Evolutionary conservation across 148 eudicot genomes (phyloP), one percentile per base, ranked within the genome.

Genomic region (Chenopodium berlandieri): DNA sequence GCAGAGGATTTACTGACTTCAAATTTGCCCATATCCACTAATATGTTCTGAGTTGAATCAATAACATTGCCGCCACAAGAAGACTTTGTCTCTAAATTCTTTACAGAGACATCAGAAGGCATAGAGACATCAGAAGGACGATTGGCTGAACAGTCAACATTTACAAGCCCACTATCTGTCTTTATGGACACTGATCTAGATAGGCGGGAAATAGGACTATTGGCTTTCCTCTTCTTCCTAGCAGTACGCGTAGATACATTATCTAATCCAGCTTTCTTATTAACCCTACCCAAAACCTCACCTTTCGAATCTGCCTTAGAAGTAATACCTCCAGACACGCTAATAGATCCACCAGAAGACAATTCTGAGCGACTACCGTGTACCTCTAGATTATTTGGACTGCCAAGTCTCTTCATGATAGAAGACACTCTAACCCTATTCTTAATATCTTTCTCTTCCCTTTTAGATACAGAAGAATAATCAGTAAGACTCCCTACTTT

Each of bases 151-250:
- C 13, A 50, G 75, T 80, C 77, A 30, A 31, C 80, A 80, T 82
- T 84, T 52, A 27, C 83, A 74, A 52, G 78, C 65, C 73, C 83
- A 79, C 23, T 37, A 72, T 65, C 83, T 76, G 83, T 84, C 82
- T 80, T 80, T 56, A 67, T 60, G 48, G 73, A 68, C 83, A 65
- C 83, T 66, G 85, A 83, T 80, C 79, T 76, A 79, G 90, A 83
- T 48, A 75, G 81, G 77, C 32, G 58, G 23, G 88, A 48, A 81
- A 62, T 46, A 76, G 73, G 64, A 71, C 46, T 78, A 27, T n/a
- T 48, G 23, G 82, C 71, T 81, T 82, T 88, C 75, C 88, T 91
- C 82, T 82, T 94, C 85, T 81, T 90, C 84, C 88, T 87, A 83
- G 58, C 19, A 80, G 13, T 80, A 68, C 48, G 79, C 9, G 81